A percentile compares a stretch with the other conserved stretches of the same genome.
These are phyloP conservation scores for Exophiala alcalophila DNA, from an alignment of 2,329 filamentous ascomycete genomes.

Conservation along the genomic window DNA sequence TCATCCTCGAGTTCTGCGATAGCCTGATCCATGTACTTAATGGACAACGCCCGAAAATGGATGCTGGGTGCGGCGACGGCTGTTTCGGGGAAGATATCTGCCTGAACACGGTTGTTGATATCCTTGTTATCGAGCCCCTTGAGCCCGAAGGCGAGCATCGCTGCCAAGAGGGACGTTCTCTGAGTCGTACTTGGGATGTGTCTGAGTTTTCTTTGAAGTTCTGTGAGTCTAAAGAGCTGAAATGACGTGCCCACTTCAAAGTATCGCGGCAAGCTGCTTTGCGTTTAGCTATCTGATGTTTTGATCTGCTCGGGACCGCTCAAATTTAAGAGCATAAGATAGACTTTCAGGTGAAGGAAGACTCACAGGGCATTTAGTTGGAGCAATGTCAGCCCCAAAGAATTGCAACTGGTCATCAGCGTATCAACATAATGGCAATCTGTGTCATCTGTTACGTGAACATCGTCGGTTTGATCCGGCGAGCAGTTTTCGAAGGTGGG, in stretches of 20 bases:
- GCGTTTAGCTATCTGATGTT: no score
- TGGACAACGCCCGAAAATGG: slow-evolving; percentile 31
- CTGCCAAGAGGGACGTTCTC: slow-evolving; percentile 33
- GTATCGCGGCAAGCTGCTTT: slow-evolving; percentile 8
- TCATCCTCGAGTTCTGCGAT: slow-evolving; percentile 36
- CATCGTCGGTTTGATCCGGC: neutral
- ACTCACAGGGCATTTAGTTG: slow-evolving; percentile 12
- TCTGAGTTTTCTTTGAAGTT: slow-evolving; percentile 31
- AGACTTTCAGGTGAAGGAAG: neutral
- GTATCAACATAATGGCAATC: slow-evolving; percentile 6
- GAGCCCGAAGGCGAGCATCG: slow-evolving; percentile 35
- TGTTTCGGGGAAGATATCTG: slow-evolving; percentile 19
- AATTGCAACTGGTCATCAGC: slow-evolving; percentile 7
- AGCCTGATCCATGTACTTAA: slow-evolving; percentile 32
- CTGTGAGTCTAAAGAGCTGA: slow-evolving; percentile 34
- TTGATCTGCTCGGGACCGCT: no score
- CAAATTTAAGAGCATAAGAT: no score
- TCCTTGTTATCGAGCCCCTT: slow-evolving; percentile 13
- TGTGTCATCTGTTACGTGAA: neutral
- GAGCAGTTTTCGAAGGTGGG: slow-evolving; percentile 12
- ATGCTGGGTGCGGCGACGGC: slow-evolving; percentile 19
- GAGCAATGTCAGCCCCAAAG: slow-evolving; percentile 10
- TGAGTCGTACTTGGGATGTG: slow-evolving; percentile 24
- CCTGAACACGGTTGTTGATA: slow-evolving; percentile 3
- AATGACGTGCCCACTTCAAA: slow-evolving; percentile 37